Percentiles rank a stretch among this genome's conserved stretches.
Evolutionary conservation across 495 filamentous ascomycete genomes (phyloP).

Genomic region (Clavariopsis aquatica): DNA sequence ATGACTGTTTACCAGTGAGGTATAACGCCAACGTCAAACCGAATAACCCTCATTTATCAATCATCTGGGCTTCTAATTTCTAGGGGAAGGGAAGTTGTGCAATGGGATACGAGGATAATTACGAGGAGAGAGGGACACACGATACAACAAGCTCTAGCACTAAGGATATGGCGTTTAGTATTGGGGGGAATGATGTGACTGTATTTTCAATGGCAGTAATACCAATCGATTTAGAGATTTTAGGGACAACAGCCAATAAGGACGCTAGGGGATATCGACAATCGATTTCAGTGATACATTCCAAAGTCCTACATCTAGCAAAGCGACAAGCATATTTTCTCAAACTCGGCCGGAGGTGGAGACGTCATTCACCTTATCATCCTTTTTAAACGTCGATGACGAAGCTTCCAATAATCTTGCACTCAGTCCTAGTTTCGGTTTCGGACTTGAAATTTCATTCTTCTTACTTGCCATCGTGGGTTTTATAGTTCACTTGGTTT

Average conservation of each 20-base stretch:
- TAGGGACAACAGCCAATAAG: not conserved
- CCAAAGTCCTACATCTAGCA: not conserved
- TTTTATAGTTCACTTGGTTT: not conserved
- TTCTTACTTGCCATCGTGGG: not conserved
- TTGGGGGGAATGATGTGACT: not conserved
- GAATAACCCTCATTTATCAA: not conserved
- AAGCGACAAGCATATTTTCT: not conserved
- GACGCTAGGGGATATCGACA: not conserved
- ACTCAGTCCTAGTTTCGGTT: not conserved
- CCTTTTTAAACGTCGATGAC: not conserved
- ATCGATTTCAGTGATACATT: not conserved
- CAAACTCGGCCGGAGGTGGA: not conserved
- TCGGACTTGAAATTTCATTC: not conserved
- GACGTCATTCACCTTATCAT: not conserved
- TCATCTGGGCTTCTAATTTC: constrained; percentile 9
- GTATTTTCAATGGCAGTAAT: not conserved
- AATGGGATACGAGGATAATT: not conserved
- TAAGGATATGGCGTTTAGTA: not conserved
- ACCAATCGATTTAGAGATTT: not conserved
- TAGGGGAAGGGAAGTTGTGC: constrained; percentile 7
- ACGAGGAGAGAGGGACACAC: not conserved
- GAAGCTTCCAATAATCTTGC: not conserved
- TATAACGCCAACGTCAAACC: not conserved
- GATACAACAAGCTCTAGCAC: constrained; percentile 8
- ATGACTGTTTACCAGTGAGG: constrained; percentile 3